Percentiles rank a stretch among this genome's conserved stretches.
Conservation (phyloP, 768 basidiomycete species). For the Saitozyma sp. region DNA sequence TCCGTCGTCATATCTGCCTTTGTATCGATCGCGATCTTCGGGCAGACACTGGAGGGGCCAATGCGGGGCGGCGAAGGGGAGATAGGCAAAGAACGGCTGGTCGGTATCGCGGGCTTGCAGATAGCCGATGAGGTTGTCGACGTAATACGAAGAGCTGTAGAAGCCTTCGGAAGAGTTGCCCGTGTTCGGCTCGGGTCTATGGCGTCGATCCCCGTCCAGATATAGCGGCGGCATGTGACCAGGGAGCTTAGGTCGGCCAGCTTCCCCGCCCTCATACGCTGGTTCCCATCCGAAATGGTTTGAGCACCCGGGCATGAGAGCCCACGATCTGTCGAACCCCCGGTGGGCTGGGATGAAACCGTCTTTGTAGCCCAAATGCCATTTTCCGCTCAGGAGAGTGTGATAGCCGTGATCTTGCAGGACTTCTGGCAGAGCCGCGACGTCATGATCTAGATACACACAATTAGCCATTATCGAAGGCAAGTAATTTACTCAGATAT, state of each 20-base stretch:
- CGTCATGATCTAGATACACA: conserved; percentile 7
- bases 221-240: no score
- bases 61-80: conserved; percentile 48
- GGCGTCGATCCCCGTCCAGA: no score
- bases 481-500: conserved; percentile 19
- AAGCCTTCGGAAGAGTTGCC: no score
- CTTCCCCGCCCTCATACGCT: no score
- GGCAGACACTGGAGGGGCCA: conserved; percentile 41
- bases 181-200: not conserved
- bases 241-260: no score
- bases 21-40: conserved; percentile 36
- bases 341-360: conserved; percentile 25
- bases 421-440: conserved; percentile 46
- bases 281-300: conserved; percentile 24
- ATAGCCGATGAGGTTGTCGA: conserved; percentile 23
- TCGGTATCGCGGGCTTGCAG: conserved; percentile 20
- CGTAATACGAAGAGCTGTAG: conserved; percentile 40
- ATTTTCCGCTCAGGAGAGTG: conserved; percentile 40
- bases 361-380: conserved; percentile 46
- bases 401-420: conserved; percentile 45
- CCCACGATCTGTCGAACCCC: conserved; percentile 24
- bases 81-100: conserved; percentile 48
- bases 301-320: conserved; percentile 20
- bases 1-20: conserved; percentile 43
- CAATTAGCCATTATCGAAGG: no score